These are phyloP conservation scores for Dictyostelium intermedium DNA, from an alignment of 78 protist genomes.

Conservation along the genomic window DNA sequence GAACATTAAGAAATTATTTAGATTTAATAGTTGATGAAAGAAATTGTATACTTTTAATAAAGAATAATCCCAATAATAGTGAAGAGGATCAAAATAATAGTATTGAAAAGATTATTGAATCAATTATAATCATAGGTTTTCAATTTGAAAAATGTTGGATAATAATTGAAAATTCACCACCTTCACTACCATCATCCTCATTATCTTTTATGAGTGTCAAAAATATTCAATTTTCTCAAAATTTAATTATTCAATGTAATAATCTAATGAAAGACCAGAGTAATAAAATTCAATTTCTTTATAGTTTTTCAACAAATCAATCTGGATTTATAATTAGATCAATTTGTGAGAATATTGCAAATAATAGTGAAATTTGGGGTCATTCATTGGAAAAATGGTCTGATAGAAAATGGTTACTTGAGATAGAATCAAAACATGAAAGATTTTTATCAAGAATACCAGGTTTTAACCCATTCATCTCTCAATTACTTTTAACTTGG, in stretches of 20 bases:
- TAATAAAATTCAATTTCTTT: background rate
- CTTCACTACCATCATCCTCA: background rate
- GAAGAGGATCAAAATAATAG: background rate
- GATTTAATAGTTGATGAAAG: constrained; percentile 45
- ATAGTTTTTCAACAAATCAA: constrained; percentile 20
- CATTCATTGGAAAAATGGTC: constrained; percentile 41
- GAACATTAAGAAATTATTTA: background rate
- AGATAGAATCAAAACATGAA: constrained; percentile 57
- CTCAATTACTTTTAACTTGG: constrained; percentile 68
- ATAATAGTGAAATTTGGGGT: background rate
- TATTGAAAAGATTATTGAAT: background rate
- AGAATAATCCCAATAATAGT: background rate
- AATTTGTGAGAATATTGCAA: constrained; percentile 47
- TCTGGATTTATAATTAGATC: constrained; percentile 15
- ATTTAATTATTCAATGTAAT: background rate
- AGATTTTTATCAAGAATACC: constrained; percentile 38
- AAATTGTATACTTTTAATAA: background rate
- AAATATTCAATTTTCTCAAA: background rate
- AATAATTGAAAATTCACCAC: background rate
- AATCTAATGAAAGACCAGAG: background rate
- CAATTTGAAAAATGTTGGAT: constrained; percentile 31
- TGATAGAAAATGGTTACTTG: constrained; percentile 32
- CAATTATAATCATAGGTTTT: background rate
- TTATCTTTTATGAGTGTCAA: background rate
- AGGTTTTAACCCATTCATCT: constrained; percentile 39